Evolutionary conservation across 805 yeast genomes (phyloP).

Genomic region (Saccharomycopsis sp.): DNA sequence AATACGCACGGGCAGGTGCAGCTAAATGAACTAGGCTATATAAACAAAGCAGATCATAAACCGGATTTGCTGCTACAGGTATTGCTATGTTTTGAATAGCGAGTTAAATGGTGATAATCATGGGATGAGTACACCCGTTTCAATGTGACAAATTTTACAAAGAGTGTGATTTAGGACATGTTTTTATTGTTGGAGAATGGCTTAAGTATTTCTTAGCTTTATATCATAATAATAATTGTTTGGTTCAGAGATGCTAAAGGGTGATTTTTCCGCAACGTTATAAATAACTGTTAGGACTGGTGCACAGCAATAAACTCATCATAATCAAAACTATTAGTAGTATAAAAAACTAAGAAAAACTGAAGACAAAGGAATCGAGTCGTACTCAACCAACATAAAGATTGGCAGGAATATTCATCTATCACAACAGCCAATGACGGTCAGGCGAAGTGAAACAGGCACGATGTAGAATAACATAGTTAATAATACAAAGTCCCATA

Average conservation of each 20-base stretch:
- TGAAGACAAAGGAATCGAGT: neutral
- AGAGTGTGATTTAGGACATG: neutral
- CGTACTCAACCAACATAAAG: neutral
- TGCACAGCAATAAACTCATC: constrained; percentile 3
- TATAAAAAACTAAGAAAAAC: neutral
- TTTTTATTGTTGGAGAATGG: neutral
- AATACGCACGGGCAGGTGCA: neutral
- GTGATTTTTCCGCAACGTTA: constrained; percentile 3
- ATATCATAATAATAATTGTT: neutral
- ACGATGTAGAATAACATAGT: neutral
- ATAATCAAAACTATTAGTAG: neutral
- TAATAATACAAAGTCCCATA: neutral
- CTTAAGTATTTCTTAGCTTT: neutral
- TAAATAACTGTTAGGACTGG: constrained; percentile 3
- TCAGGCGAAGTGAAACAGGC: neutral
- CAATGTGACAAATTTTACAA: neutral
- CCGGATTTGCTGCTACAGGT: too few species aligned
- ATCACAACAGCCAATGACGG: neutral
- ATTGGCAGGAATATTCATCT: neutral
- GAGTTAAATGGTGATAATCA: neutral
- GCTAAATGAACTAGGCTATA: neutral
- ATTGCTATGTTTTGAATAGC: too few species aligned
- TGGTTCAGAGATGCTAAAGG: constrained; percentile 3
- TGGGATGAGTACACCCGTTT: neutral
- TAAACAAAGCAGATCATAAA: neutral